Evolutionary conservation across 495 filamentous ascomycete genomes (phyloP), one percentile per base, ranked within the genome.

Genomic region (Cercophora newfieldiana): DNA sequence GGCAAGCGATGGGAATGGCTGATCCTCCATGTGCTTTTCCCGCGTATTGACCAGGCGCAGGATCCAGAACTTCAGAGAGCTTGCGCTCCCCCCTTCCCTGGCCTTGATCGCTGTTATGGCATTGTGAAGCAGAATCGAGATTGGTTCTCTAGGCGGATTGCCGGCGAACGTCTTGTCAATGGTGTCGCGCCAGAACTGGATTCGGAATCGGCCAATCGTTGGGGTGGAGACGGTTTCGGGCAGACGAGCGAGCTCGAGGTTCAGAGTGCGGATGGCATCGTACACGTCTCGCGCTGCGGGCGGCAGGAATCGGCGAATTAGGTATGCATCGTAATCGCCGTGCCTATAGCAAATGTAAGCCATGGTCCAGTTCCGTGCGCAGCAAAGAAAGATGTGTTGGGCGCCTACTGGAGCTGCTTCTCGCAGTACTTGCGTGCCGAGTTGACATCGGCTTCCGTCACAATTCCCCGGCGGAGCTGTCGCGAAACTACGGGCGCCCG

Each of bases 181-280:
- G 24, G 90, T 84, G 69, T 97, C 94, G 29, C 90, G 86, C 93
- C 96, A 97, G 83, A 97, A 98, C 77, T 97, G 91, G 69, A 96
- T 89, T 49, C 95, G 92, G 83, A 97, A 87, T 19, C 87, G 82
- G 16, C 91, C 95, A 57, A 97, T 88, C 19, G 90, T 89, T 24
- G 88, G 85, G 37, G 87, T 93, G 62, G 90, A 92, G 19, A 93
- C 93, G 7, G 89, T 86, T 81, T 97, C 94, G 59, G 94, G 90
- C 67, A 98, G 89, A 44, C 89, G 84, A 47, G 94, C 92, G 47
- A 96, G 84, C 68, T 96, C 93, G 72, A 97, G 84, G 74, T 99
- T 99, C 78, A 99, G 86, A 33, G 95, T 92, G 48, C 94, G 91
- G 37, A 99, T 85, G 59, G 94, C 92, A 67, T 96, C 86, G 79